Conservation (phyloP, 169 alveolate genomes). For the Perkinsus olseni region DNA sequence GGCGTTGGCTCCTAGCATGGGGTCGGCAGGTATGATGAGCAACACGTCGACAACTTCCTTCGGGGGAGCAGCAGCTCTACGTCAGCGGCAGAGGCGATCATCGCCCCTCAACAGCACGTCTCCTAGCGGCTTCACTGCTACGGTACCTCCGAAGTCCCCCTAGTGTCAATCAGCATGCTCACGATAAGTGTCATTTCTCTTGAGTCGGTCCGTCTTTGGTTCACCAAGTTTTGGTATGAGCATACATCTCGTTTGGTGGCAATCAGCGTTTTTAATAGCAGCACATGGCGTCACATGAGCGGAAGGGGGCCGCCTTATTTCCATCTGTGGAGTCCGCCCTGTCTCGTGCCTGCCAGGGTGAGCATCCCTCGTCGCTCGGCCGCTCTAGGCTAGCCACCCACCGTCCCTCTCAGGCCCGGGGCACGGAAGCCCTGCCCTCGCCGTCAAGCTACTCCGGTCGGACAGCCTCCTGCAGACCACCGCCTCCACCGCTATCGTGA, state of each 20-base stretch:
- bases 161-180: too few relatives aligned
- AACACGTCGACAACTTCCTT: neutral
- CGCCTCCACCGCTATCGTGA: neutral
- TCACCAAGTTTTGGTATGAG: too few relatives aligned
- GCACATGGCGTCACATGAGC: neutral
- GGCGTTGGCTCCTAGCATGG: neutral
- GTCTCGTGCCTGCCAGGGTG: neutral
- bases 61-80: neutral
- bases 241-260: neutral
- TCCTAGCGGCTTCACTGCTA: neutral
- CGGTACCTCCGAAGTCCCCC: too few relatives aligned
- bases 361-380: neutral
- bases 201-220: too few relatives aligned
- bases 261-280: neutral
- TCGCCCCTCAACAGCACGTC: neutral
- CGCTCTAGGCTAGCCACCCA: too few relatives aligned
- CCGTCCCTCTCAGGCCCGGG: neutral
- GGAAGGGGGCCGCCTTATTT: neutral
- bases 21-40: neutral
- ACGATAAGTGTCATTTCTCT: too few relatives aligned
- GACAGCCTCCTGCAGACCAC: slow-evolving; percentile 1
- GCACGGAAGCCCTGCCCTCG: neutral
- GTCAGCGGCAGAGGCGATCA: too few relatives aligned
- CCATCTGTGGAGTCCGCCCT: neutral
- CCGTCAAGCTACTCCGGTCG: neutral